These are phyloP conservation scores for Hyaloscypha bicolor DNA, from an alignment of 495 filamentous ascomycete genomes.

Conservation along the genomic window DNA sequence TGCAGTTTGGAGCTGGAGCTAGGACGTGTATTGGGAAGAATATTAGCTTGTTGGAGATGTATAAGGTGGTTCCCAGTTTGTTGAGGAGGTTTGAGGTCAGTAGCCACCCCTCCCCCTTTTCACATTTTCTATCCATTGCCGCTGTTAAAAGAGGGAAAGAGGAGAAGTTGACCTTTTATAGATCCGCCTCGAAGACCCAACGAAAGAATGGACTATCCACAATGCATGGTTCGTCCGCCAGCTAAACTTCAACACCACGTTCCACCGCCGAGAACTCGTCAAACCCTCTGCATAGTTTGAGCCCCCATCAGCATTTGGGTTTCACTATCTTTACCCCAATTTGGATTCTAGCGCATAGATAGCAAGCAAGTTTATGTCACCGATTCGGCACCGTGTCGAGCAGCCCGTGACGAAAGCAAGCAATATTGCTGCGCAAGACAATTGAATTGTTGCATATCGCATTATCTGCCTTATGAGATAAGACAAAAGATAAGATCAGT, in stretches of 20 bases:
- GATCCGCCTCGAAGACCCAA: conserved; percentile 60
- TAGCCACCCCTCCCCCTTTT: conserved; percentile 1
- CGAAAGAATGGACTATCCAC: conserved; percentile 63
- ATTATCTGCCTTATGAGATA: not conserved
- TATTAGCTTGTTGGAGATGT: conserved; percentile 74
- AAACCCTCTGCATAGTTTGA: conserved; percentile 27
- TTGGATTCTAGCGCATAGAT: too few relatives aligned
- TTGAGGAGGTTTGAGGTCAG: conserved; percentile 67
- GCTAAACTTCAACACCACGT: conserved; percentile 61
- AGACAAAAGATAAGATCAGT: not conserved
- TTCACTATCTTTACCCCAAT: too few relatives aligned
- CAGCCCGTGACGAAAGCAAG: too few relatives aligned
- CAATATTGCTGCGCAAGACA: too few relatives aligned
- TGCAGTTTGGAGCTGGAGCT: conserved; percentile 63
- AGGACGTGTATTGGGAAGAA: conserved; percentile 73
- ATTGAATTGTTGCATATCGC: not conserved
- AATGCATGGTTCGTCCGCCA: conserved; percentile 79
- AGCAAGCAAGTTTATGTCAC: too few relatives aligned
- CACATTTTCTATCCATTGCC: not conserved
- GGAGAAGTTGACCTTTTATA: conserved; percentile 20
- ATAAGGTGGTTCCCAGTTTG: conserved; percentile 76
- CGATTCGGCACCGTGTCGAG: too few relatives aligned
- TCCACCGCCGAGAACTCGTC: conserved; percentile 49
- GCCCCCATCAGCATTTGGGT: too few relatives aligned
- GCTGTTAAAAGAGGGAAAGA: not conserved